Base-by-base conservation (phyloP, 106 monocot species). In the Dendrobium officinale region DNA sequence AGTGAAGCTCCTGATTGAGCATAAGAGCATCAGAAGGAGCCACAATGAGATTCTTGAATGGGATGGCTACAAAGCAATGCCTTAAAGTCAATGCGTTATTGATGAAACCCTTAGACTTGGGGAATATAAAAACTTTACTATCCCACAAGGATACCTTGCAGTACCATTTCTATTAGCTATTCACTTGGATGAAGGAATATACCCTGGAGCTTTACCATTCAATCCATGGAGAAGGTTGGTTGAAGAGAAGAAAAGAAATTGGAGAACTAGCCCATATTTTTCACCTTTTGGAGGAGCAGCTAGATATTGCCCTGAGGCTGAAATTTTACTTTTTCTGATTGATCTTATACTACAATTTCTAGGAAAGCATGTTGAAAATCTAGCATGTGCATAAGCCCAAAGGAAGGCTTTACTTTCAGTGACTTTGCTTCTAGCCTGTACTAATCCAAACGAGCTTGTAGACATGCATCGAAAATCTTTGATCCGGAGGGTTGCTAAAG, bases 41-140 rank as follows among this genome's bases (percentile, higher is more conserved):
- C 19, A 42, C 4, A 41, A 8, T 2, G 67, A 51, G 18, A 75
- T 84, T 43, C 84, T 87, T 64, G 22, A 15, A 37, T 85, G 87
- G 87, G 87, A 87, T 40, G 84, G 84, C 58, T 87, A 87, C 64
- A 85, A 85, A 79, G 49, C 85, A 26, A 88, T 88, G 88, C 43
- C 88, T 15, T 88, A 85, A 85, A 85, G 85, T 61, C 88, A 85
- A 82, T 85, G 82, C 81, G 85, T 88, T 24, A 80, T 87, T 54
- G 82, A 84, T 82, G 87, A 87, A 84, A 87, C 84, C 18, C 84
- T 87, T 72, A 84, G 87, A 73, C 81, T 87, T 58, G 87, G 84
- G 31, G 87, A 80, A 29, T 87, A 87, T 79, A 49, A 77, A 80
- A 83, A 80, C 72, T 86, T 75, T 78, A 59, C 75, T 3, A 81